Evolutionary conservation across 495 filamentous ascomycete genomes (phyloP), one percentile per base, ranked within the genome.

Genomic region (Chaetomium tenue): DNA sequence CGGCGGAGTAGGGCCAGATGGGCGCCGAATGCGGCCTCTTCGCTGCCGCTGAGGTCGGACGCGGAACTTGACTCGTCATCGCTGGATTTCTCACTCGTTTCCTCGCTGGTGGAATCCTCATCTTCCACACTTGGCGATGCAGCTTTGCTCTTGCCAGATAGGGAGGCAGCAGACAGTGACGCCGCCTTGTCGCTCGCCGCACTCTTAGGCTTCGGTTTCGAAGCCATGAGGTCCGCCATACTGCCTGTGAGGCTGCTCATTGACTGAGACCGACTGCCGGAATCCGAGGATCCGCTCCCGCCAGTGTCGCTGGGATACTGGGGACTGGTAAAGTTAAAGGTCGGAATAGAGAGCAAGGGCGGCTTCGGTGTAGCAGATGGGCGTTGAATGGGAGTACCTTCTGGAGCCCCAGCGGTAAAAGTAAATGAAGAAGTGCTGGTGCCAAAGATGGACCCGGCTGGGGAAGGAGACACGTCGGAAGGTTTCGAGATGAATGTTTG

Each of bases 1-100:
- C 47, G 68, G 33, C 66, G 33, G 1, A 74, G 71, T 5, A 73
- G 63, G 7, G 60, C 33, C 5, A 73, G 42, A 26, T 74, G 71
- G 8, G 22, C 5, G 22, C 37, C 37, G 26, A 60, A 44, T 3
- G 55, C 4, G 8, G 57, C 3, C 5, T 64, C 51, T 12, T 64
- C 68, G 13, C 66, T 55, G 25, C 30, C 26, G 55, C 47, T 60
- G 47, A 28, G 23, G 11, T 46, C 60, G 20, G 37, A 61, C 12
- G 46, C 46, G 25, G 52, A 18, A 44, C 50, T 39, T 13, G 23
- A 30, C 26, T 46, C 40, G 22, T 56, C 39, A 9, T 58, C 20
- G 51, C 58, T 40, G 15, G 37, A 13, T 16, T 60, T 30, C 6
- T 30, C 47, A 26, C 18, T 40, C 0, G 20, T 25, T 13, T 37